Evolutionary conservation across 768 basidiomycete genomes (phyloP).

Genomic region (Tremella fuciformis): DNA sequence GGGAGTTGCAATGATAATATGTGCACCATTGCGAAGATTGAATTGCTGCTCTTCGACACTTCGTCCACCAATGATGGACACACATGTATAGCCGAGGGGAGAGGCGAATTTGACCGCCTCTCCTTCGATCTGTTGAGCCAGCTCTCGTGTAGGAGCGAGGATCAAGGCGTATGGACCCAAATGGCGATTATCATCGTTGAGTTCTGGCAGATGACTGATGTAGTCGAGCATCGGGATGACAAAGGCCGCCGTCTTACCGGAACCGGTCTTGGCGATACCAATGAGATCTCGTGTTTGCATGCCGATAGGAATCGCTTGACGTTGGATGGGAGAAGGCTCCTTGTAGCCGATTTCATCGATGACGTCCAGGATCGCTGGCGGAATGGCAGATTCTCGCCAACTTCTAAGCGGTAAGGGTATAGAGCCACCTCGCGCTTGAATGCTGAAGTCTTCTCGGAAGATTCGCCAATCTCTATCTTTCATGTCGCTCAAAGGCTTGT

Average conservation of each 20-base stretch:
- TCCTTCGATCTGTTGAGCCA: conserved; percentile 94
- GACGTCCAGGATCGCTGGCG: conserved; percentile 69
- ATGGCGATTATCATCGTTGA: conserved; percentile 90
- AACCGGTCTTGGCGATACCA: conserved; percentile 98
- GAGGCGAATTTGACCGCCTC: conserved; percentile 89
- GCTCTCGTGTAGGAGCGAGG: conserved; percentile 92
- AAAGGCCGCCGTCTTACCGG: conserved; percentile 97
- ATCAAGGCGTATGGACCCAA: conserved; percentile 91
- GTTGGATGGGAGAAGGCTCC: conserved; percentile 93
- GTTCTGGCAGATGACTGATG: conserved; percentile 76
- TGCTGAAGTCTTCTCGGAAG: conserved; percentile 97
- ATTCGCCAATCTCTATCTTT: conserved; percentile 99
- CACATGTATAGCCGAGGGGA: conserved; percentile 86
- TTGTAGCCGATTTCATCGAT: conserved; percentile 93
- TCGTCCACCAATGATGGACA: conserved; percentile 96
- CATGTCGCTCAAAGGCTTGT: conserved; percentile 88
- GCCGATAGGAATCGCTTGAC: conserved; percentile 99
- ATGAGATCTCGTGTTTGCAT: conserved; percentile 94
- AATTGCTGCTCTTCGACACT: conserved; percentile 97
- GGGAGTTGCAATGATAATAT: conserved; percentile 97
- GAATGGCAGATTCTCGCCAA: conserved; percentile 86
- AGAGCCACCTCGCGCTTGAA: conserved; percentile 86
- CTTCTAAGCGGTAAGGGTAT: conserved; percentile 91
- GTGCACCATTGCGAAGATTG: conserved; percentile 94
- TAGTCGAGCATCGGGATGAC: conserved; percentile 97